phyloP scores from a whole-genome alignment of 192 early-diverging fungal species.

The Paraglomus occultum region DNA sequence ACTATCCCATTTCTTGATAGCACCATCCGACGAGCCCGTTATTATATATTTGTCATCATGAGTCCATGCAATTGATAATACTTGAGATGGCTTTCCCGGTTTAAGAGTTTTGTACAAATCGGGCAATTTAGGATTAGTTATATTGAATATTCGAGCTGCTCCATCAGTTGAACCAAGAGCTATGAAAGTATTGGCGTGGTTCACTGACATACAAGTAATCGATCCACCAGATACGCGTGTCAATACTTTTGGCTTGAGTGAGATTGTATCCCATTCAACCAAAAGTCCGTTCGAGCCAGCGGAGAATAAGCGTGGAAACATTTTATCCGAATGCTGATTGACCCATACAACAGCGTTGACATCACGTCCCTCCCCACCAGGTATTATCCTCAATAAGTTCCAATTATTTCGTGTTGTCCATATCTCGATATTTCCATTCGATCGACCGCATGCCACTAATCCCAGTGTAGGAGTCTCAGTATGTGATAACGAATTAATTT shows the following conservation, averaged over 20 bases:
- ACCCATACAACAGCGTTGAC: constrained; percentile 85
- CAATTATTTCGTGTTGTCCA: constrained; percentile 75
- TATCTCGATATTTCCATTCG: constrained; percentile 92
- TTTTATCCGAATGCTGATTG: constrained; percentile 59
- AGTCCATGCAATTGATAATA: constrained; percentile 88
- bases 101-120: constrained; percentile 57
- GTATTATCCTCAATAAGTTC: constrained; percentile 72
- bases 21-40: constrained; percentile 81
- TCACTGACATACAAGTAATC: constrained; percentile 90
- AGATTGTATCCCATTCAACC: constrained; percentile 81
- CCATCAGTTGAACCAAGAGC: constrained; percentile 96
- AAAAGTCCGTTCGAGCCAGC: constrained; percentile 83
- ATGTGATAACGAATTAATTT: constrained; percentile 81
- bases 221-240: constrained; percentile 87
- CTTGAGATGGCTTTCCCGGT: constrained; percentile 47
- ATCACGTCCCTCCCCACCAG: constrained; percentile 67
- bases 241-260: constrained; percentile 62
- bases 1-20: constrained; percentile 66
- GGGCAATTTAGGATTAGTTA: constrained; percentile 66
- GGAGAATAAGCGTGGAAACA: constrained; percentile 78
- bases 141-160: constrained; percentile 81
- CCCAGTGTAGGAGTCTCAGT: constrained; percentile 57
- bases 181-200: constrained; percentile 69
- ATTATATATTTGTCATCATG: constrained; percentile 67
- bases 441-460: constrained; percentile 78